Base-by-base conservation (phyloP, 805 yeast genomes). In the Saccharomycopsis malanga region DNA sequence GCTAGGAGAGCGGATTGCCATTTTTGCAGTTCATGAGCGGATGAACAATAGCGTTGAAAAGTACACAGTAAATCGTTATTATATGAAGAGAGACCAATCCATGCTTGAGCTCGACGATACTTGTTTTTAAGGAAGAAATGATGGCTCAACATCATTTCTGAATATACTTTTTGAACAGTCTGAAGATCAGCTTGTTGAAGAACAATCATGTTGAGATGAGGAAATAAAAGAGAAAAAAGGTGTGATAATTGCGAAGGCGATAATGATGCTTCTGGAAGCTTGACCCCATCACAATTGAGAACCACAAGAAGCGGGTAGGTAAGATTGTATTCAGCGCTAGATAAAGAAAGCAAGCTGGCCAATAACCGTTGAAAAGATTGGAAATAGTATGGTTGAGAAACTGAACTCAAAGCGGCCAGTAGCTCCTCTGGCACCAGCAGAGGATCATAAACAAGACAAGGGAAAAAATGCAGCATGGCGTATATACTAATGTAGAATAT, bases 51-150 rank as follows among this genome's bases (percentile, higher is more conserved):
- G 5, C n/a, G 4, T 42, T 64, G 62, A 2, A 68, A 39, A 25
- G 60, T 54, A 3, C 63, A 53, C 17, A 59, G 42, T 7, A 54
- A 35, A 22, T 50, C n/a, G 3, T 57, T 42, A 4, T 56, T 39
- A 10, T 53, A 48, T 44, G 57, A 57, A 40, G 63, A 61, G 12
- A 68, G 55, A 2, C 74, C 75, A 2, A 63, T 61, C 75, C 74
- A 71, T 0, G 71, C 57, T 50, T 67, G 59, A 52, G 71, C 63
- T 52, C 76, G 55, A 6, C 56, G 45, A 24, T 66, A 49, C 48
- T 75, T 54, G 50, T 61, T 58, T 38, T 55, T 55, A 24, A 61
- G 32, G 17, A 54, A 48, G 20, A 43, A 35, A 5, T 43, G 39
- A 30, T 32, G 29, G 24, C 20, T 18, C 14, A 12, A 9, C 5